These are phyloP conservation scores for Pseudozyma pruni DNA, from an alignment of 1,284 basidiomycete genomes.

Conservation along the genomic window DNA sequence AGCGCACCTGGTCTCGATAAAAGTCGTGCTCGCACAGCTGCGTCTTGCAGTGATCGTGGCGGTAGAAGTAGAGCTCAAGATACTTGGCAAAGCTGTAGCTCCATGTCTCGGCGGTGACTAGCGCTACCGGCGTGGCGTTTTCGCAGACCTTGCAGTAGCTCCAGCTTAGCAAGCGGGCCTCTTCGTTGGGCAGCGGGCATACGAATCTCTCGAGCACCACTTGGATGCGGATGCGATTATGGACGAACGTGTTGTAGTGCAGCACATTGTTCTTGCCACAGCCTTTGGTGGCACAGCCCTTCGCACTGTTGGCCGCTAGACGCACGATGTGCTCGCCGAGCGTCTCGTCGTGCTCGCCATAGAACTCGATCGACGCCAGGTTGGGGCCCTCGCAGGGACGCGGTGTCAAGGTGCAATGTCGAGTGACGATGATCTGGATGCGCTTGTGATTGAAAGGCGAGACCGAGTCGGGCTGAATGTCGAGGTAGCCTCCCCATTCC, in stretches of 20 bases:
- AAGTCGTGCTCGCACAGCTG: conserved; percentile 91
- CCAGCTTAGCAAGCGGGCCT: conserved; percentile 88
- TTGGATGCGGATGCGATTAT: conserved; percentile 84
- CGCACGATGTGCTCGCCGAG: conserved; percentile 91
- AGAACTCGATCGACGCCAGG: conserved; percentile 83
- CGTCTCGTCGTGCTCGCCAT: conserved; percentile 90
- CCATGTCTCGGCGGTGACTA: conserved; percentile 91
- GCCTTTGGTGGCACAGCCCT: conserved; percentile 79
- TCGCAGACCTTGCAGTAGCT: conserved; percentile 79
- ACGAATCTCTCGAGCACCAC: conserved; percentile 72
- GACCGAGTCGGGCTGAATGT: conserved; percentile 72
- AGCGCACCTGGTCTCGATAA: conserved; percentile 90
- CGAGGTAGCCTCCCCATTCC: conserved; percentile 50
- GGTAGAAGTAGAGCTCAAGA: conserved; percentile 90
- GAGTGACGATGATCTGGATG: conserved; percentile 80
- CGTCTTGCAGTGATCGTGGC: conserved; percentile 79
- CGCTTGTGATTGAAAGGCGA: conserved; percentile 91
- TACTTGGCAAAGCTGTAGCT: conserved; percentile 93
- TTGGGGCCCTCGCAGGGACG: conserved; percentile 70
- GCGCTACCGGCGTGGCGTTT: conserved; percentile 78
- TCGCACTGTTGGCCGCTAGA: conserved; percentile 77
- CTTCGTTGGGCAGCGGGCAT: conserved; percentile 69
- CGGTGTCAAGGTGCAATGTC: conserved; percentile 74
- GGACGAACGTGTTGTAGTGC: conserved; percentile 88
- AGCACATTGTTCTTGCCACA: conserved; percentile 83